phyloP scores from a whole-genome alignment of 495 filamentous ascomycete species.

The Aspergillus taichungensis region DNA sequence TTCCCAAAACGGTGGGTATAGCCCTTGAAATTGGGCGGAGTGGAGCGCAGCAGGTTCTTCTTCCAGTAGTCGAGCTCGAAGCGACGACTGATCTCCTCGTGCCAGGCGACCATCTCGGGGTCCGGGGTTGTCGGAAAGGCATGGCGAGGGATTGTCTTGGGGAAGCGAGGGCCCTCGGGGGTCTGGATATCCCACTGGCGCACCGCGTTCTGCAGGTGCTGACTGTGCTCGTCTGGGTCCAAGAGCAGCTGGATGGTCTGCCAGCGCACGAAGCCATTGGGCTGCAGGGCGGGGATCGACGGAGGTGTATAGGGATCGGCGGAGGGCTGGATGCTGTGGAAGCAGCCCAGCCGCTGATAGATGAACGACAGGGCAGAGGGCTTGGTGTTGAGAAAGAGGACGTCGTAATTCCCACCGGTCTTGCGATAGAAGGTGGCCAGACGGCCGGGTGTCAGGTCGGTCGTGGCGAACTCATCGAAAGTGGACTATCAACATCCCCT shows the following conservation, averaged over 20 bases:
- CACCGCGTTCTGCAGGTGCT: slow-evolving; percentile 74
- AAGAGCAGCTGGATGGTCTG: slow-evolving; percentile 87
- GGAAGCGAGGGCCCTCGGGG: slow-evolving; percentile 69
- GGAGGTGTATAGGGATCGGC: slow-evolving; percentile 65
- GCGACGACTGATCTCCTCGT: slow-evolving; percentile 52
- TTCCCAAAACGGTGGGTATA: slow-evolving; percentile 27
- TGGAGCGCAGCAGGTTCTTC: slow-evolving; percentile 21
- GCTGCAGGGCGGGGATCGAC: slow-evolving; percentile 70
- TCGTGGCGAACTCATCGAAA: slow-evolving; percentile 55
- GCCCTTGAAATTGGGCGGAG: slow-evolving; percentile 24
- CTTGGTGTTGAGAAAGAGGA: slow-evolving; percentile 74
- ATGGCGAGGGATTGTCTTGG: slow-evolving; percentile 62
- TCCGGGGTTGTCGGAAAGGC: slow-evolving; percentile 72
- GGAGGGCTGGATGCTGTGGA: slow-evolving; percentile 65
- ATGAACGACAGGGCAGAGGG: slow-evolving; percentile 73
- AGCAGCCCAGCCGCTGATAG: slow-evolving; percentile 84
- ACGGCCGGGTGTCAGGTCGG: slow-evolving; percentile 68
- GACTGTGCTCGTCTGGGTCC: slow-evolving; percentile 78
- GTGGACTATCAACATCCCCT: slow-evolving; percentile 26
- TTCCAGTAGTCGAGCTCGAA: slow-evolving; percentile 36
- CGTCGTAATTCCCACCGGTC: slow-evolving; percentile 85
- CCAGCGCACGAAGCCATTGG: slow-evolving; percentile 83
- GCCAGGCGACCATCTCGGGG: slow-evolving; percentile 72
- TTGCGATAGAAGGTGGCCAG: slow-evolving; percentile 80
- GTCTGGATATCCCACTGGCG: slow-evolving; percentile 64